Evolutionary conservation across 768 basidiomycete species (phyloP).

Genomic region (Cystofilobasidium ferigula): DNA sequence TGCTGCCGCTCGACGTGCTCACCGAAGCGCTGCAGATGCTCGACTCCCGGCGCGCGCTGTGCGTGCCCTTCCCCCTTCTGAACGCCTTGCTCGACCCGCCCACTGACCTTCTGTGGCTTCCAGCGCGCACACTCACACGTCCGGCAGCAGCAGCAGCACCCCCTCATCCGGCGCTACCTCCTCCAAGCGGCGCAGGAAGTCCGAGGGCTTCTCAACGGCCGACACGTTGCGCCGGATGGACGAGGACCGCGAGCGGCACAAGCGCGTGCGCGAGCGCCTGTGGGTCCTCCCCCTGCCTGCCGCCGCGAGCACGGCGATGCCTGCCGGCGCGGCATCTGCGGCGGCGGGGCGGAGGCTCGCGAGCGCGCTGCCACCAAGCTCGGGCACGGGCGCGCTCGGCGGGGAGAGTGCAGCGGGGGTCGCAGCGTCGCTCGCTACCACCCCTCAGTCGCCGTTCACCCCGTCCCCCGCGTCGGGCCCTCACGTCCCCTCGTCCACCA

Average conservation of each 20-base stretch:
- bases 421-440: slow-evolving; percentile 25
- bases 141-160: slow-evolving; percentile 2
- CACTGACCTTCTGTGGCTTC: background rate
- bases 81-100: background rate
- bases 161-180: no score
- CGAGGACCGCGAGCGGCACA: slow-evolving; percentile 84
- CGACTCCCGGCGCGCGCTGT: slow-evolving; percentile 31
- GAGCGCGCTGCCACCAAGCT: slow-evolving; percentile 4
- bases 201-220: slow-evolving; percentile 45
- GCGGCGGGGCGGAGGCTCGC: background rate
- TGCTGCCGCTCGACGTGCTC: slow-evolving; percentile 65
- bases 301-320: background rate
- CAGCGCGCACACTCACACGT: background rate
- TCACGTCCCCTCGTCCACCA: background rate
- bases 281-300: slow-evolving; percentile 49
- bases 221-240: slow-evolving; percentile 79
- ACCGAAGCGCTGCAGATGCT: slow-evolving; percentile 53
- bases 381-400: slow-evolving; percentile 4
- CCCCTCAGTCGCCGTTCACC: slow-evolving; percentile 35
- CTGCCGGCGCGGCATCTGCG: background rate
- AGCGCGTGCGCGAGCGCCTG: slow-evolving; percentile 74
- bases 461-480: slow-evolving; percentile 37
- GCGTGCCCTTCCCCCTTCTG: slow-evolving; percentile 2
- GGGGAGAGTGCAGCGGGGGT: slow-evolving; percentile 2
- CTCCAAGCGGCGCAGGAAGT: slow-evolving; percentile 29